Evolutionary conservation across 1,284 basidiomycete species (phyloP).

Genomic region (Sporisorium exsertum): DNA sequence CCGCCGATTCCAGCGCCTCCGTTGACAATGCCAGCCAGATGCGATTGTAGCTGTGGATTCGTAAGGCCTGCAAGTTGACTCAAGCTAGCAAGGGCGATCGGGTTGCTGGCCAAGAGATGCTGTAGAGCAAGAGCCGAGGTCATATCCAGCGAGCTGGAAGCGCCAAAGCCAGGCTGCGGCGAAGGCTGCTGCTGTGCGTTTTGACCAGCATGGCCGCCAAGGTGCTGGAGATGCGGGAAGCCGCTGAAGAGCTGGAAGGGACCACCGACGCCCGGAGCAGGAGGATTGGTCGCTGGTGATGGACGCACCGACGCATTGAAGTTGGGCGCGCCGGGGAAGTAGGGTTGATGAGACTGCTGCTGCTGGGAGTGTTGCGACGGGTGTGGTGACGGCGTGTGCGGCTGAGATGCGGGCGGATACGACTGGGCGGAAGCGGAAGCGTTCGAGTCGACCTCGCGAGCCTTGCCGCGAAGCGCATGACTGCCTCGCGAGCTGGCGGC

Average conservation of each 20-base stretch:
- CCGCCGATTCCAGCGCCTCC: slow-evolving; percentile 21
- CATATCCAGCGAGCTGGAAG: slow-evolving; percentile 55
- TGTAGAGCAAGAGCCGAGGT: slow-evolving; percentile 67
- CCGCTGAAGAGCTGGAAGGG: slow-evolving; percentile 36
- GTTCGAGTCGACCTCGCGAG: slow-evolving; percentile 37
- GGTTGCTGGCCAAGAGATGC: slow-evolving; percentile 63
- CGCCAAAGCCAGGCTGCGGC: slow-evolving; percentile 23
- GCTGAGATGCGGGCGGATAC: slow-evolving; percentile 33
- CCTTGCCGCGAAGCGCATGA: slow-evolving; percentile 47
- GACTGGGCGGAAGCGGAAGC: slow-evolving; percentile 20
- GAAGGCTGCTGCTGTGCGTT: slow-evolving; percentile 26
- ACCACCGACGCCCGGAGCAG: slow-evolving; percentile 26
- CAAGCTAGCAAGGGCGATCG: slow-evolving; percentile 54
- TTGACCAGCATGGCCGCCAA: slow-evolving; percentile 11
- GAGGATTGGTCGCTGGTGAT: slow-evolving; percentile 27
- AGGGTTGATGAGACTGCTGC: slow-evolving; percentile 21
- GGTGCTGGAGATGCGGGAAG: slow-evolving; percentile 34
- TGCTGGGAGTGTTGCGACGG: slow-evolving; percentile 31
- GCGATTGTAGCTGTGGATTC: slow-evolving; percentile 52
- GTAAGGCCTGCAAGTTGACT: slow-evolving; percentile 50
- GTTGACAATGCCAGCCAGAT: slow-evolving; percentile 47
- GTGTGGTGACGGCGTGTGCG: slow-evolving; percentile 18
- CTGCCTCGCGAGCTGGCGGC: slow-evolving; percentile 50
- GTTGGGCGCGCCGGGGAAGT: slow-evolving; percentile 39
- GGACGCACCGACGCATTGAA: slow-evolving; percentile 30